Base-by-base conservation (phyloP, 2,329 filamentous ascomycete genomes). In the Pseudopyricularia javanii region DNA sequence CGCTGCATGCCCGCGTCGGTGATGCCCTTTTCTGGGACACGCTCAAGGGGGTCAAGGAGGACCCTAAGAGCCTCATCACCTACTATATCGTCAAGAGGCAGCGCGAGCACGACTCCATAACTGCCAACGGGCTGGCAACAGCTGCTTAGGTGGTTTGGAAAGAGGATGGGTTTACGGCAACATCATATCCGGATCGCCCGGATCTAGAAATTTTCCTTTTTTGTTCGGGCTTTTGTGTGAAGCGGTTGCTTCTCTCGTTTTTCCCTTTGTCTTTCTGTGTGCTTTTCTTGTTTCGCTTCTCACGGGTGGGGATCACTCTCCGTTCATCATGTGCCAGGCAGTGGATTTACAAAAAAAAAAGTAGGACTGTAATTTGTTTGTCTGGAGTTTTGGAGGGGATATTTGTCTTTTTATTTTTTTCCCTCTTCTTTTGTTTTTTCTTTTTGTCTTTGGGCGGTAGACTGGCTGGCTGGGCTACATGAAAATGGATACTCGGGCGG, bases 61-160 rank as follows among this genome's bases (percentile, higher is more conserved):
- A 88, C 58, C 80, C 85, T 22, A 80, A 88, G 71, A 89, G 83
- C 59, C 66, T 91, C 56, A 82, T 91, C 60, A 90, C 85, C 9
- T 91, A 91, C 64, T 91, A 90, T 65, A 84, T 90, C 61, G 86
- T 86, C 40, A 84, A 84, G 73, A 74, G 75, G 63, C 80, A 85
- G 66, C 70, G 80, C 51, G 81, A 85, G 66, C 30, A 30, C 24
- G 58, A 54, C 22, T 50, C 26, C 26, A 30, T 30, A 2, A 52
- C 49, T 14, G 24, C 15, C 12, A 48, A 48, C 15, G 45, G 24
- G 12, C 24, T 28, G 45, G 12, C 22, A 32, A 22, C 45, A 17
- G 22, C 11, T 32, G n/a, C 12, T 43, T n/a, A 43, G 14, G 4
- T 43, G 37, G 22, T 20, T 43, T 43, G n/a, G n/a, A n/a, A n/a